Percentiles rank a stretch among this genome's conserved stretches.
Evolutionary conservation across 1,139 yeast genomes (phyloP).

Genomic region (Lodderomyces parapsilosis): DNA sequence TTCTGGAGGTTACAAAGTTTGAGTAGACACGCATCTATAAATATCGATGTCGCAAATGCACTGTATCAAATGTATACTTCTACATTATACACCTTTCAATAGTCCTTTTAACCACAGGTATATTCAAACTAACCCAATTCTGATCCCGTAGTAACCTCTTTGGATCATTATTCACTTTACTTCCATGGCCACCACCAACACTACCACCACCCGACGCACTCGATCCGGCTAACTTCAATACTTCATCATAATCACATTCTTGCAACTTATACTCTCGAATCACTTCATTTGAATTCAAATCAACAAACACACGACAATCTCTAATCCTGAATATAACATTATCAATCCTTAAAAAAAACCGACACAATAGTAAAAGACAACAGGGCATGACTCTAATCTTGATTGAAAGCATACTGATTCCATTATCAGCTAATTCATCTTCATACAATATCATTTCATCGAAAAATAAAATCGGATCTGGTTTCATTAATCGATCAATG

Average conservation of each 20-base stretch:
- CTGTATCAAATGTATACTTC: too few relatives aligned
- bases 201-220: too few relatives aligned
- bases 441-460: constrained; percentile 89
- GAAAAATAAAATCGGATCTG: constrained; percentile 84
- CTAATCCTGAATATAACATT: constrained; percentile 80
- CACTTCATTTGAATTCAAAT: constrained; percentile 63
- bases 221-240: constrained; percentile 40
- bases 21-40: neutral
- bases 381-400: constrained; percentile 90
- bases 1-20: too few relatives aligned
- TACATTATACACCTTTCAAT: constrained; percentile 11
- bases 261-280: constrained; percentile 77
- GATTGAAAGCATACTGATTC: constrained; percentile 72
- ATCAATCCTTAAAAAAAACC: constrained; percentile 87
- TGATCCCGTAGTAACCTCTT: constrained; percentile 75
- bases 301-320: constrained; percentile 82
- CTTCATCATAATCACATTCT: constrained; percentile 62
- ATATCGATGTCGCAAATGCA: too few relatives aligned
- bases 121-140: constrained; percentile 71
- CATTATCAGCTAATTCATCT: constrained; percentile 96
- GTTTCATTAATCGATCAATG: constrained; percentile 60
- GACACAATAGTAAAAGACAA: constrained; percentile 66
- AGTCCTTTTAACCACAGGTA: constrained; percentile 38
- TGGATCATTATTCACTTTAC: constrained; percentile 53
- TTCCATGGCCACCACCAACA: constrained; percentile 13